Conservation (phyloP, 768 basidiomycete genomes). For the Mycena rebaudengoi region DNA sequence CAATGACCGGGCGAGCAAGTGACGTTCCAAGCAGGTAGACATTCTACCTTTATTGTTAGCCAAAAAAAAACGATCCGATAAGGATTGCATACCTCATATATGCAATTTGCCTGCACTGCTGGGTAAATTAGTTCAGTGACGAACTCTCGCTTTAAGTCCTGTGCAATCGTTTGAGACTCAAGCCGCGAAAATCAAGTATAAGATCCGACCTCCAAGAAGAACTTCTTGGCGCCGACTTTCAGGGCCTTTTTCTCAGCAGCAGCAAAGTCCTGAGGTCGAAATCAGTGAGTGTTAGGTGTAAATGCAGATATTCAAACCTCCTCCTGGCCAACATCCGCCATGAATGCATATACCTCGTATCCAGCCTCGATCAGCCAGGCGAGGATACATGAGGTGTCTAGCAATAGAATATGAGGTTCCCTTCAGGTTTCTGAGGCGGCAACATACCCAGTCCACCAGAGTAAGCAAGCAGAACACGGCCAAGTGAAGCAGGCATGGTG, state of each 20-base stretch:
- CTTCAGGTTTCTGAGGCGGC: neutral
- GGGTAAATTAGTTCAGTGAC: constrained; percentile 97
- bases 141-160: constrained; percentile 96
- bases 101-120: constrained; percentile 97
- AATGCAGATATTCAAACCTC: constrained; percentile 51
- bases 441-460: constrained; percentile 94
- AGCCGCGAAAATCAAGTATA: neutral
- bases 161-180: neutral
- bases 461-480: constrained; percentile 96
- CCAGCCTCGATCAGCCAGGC: constrained; percentile 99
- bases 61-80: neutral
- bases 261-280: constrained; percentile 85
- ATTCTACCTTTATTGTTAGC: constrained; percentile 56
- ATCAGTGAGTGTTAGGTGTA: constrained; percentile 10
- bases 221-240: constrained; percentile 93
- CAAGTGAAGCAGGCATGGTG: constrained; percentile 61
- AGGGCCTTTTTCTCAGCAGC: constrained; percentile 92
- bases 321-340: constrained; percentile 95
- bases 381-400: constrained; percentile 99
- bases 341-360: constrained; percentile 97
- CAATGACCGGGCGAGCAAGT: constrained; percentile 97
- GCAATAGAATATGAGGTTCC: neutral
- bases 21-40: constrained; percentile 98
- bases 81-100: constrained; percentile 85
- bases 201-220: constrained; percentile 83